phyloP scores from a whole-genome alignment of 352 stramenopile species.

The Globisporangium recalcitrans region DNA sequence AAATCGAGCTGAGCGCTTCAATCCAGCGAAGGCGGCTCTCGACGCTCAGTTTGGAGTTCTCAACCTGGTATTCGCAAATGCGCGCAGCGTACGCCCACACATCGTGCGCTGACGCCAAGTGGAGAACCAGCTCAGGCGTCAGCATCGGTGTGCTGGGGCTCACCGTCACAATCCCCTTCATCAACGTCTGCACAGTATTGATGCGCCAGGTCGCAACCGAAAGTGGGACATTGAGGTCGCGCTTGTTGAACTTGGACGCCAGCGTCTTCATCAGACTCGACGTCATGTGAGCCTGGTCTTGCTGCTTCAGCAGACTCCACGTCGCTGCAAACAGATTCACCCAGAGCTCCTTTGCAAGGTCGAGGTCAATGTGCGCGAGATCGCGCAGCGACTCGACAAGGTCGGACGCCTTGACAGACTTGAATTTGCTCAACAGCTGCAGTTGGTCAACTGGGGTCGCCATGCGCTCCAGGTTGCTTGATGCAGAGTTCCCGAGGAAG shows the following conservation, averaged over 20 bases:
- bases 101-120: constrained; percentile 79
- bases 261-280: constrained; percentile 70
- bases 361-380: constrained; percentile 75
- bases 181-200: constrained; percentile 83
- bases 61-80: constrained; percentile 81
- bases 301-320: constrained; percentile 42
- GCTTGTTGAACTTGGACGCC: constrained; percentile 86
- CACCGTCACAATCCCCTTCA: constrained; percentile 69
- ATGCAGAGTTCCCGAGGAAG: background rate
- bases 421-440: constrained; percentile 28
- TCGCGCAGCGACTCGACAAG: constrained; percentile 53
- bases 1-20: constrained; percentile 78
- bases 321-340: constrained; percentile 62
- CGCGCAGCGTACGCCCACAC: constrained; percentile 68
- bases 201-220: constrained; percentile 44
- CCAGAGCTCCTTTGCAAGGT: constrained; percentile 84
- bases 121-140: constrained; percentile 78
- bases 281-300: constrained; percentile 52
- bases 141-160: constrained; percentile 56
- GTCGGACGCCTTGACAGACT: constrained; percentile 29
- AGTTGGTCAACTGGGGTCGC: background rate
- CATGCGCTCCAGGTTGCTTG: background rate
- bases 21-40: constrained; percentile 82
- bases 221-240: constrained; percentile 74
- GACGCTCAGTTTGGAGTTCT: constrained; percentile 57